Evolutionary conservation across 108 stramenopile species (phyloP).

Genomic region (Mediolabrus comicus): DNA sequence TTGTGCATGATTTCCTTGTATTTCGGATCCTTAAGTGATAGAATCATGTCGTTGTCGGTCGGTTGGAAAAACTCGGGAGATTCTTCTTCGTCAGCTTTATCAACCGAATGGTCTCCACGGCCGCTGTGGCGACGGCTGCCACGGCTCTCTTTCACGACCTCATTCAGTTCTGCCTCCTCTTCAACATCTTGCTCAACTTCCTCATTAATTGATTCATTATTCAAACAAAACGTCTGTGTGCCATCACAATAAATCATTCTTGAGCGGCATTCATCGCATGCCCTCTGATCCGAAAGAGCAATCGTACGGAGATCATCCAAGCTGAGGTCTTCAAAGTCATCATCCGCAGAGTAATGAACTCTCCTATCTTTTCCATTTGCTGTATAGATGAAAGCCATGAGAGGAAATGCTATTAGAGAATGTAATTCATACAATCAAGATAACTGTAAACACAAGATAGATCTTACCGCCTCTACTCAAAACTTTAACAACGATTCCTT

Average conservation of each 20-base stretch:
- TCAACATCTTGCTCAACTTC: background rate
- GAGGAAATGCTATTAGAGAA: background rate
- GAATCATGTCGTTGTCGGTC: background rate
- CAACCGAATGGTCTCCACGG: background rate
- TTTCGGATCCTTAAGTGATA: background rate
- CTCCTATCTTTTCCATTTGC: conserved; percentile 23
- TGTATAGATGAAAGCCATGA: background rate
- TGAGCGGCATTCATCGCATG: background rate
- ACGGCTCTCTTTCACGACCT: background rate
- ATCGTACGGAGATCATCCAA: conserved; percentile 16
- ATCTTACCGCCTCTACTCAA: conserved; percentile 7
- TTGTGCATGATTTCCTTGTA: background rate
- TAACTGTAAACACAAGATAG: background rate
- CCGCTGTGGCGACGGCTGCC: background rate
- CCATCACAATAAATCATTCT: background rate
- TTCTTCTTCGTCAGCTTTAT: background rate
- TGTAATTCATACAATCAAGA: background rate
- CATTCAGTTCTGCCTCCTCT: background rate
- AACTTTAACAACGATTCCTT: conserved; percentile 22
- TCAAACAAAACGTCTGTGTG: background rate
- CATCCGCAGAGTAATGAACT: conserved; percentile 20
- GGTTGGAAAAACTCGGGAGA: background rate
- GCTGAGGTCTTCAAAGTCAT: conserved; percentile 25
- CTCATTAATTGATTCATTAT: background rate
- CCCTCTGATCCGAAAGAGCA: background rate